phyloP scores from a whole-genome alignment of 495 filamentous ascomycete genomes.

The Xylaria cubensis region DNA sequence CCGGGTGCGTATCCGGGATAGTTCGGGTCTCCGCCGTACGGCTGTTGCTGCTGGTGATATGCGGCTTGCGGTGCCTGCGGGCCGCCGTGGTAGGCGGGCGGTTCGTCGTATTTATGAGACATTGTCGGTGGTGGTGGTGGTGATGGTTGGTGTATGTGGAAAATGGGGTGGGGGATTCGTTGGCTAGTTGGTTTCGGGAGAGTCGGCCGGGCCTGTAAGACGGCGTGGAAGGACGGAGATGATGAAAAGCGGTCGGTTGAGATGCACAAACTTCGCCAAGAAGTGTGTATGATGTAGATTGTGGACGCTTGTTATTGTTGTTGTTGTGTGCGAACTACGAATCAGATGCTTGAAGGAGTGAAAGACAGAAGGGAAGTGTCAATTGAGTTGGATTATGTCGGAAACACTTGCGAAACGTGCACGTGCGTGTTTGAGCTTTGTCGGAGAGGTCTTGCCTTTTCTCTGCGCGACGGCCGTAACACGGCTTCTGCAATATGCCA shows the following conservation, averaged over 20 bases:
- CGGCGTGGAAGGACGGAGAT: constrained; percentile 3
- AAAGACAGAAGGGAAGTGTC: background rate
- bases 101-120: constrained; percentile 50
- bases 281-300: background rate
- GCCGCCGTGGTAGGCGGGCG: constrained; percentile 47
- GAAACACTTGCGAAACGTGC: constrained; percentile 7
- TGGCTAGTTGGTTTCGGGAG: background rate
- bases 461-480: constrained; percentile 2
- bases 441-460: background rate
- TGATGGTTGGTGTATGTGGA: no score
- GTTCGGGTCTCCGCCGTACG: constrained; percentile 32
- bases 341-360: background rate
- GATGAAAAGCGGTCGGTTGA: constrained; percentile 1
- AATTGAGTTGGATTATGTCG: background rate
- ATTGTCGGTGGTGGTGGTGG: constrained; percentile 30
- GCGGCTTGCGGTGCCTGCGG: constrained; percentile 40
- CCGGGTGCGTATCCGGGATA: constrained; percentile 45
- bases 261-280: background rate
- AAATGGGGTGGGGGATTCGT: background rate
- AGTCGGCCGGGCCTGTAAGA: constrained; percentile 4
- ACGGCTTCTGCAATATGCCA: background rate
- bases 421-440: constrained; percentile 10
- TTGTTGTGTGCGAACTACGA: background rate
- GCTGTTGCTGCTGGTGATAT: constrained; percentile 40
- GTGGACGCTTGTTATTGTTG: background rate